Conservation (phyloP, 2,329 filamentous ascomycete genomes). For the Davidsoniella eucalypti region DNA sequence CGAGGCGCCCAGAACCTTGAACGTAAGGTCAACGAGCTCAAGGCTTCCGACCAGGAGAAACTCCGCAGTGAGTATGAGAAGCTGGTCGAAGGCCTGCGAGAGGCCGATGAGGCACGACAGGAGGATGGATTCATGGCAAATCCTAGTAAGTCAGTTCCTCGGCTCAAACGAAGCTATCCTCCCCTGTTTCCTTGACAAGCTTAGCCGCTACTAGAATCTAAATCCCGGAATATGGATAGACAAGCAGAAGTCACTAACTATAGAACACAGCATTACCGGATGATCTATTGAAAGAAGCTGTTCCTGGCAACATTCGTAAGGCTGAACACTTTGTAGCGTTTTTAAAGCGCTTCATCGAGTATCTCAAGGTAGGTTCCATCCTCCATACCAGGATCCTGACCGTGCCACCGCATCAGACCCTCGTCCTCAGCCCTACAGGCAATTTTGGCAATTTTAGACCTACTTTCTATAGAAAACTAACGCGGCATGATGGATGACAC, state of each 20-base stretch:
- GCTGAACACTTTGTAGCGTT: constrained; percentile 95
- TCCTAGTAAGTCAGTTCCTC: constrained; percentile 33
- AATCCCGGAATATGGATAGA: background rate
- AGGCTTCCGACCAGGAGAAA: constrained; percentile 85
- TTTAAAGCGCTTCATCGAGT: constrained; percentile 91
- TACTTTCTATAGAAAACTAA: background rate
- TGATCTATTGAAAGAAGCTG: constrained; percentile 85
- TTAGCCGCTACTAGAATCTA: constrained; percentile 9
- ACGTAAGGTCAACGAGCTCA: constrained; percentile 82
- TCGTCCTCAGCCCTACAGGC: background rate
- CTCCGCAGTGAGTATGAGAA: constrained; percentile 92
- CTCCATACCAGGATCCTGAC: background rate
- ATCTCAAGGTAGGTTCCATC: constrained; percentile 47
- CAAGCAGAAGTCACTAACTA: constrained; percentile 37
- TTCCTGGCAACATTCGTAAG: constrained; percentile 88
- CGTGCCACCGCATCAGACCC: background rate
- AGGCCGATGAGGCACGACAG: constrained; percentile 73
- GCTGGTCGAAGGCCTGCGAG: constrained; percentile 76
- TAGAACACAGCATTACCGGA: constrained; percentile 44
- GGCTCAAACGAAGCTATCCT: background rate
- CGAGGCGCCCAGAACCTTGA: constrained; percentile 84
- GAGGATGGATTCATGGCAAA: constrained; percentile 95
- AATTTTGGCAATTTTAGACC: background rate
- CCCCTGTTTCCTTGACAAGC: background rate
- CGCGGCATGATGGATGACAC: background rate